Evolutionary conservation across 805 yeast genomes (phyloP).

Genomic region (Sugiyamaella qingdaonensis): DNA sequence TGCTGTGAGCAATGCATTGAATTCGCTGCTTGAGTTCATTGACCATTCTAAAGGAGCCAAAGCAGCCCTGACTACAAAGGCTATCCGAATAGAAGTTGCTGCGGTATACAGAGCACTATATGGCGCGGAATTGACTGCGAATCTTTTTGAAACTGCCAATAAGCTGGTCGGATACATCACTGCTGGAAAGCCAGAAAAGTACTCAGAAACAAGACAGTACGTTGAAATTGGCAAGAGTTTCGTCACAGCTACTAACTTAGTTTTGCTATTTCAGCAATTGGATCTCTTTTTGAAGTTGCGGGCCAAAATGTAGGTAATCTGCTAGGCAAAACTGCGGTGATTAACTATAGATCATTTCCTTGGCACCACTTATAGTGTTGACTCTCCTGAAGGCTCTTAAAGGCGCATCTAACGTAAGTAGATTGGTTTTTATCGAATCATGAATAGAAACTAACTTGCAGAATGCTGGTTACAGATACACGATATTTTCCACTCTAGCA

Average conservation of each 20-base stretch:
- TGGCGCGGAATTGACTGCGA: slow-evolving; percentile 7
- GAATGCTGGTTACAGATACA: slow-evolving; percentile 27
- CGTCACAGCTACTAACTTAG: slow-evolving; percentile 8
- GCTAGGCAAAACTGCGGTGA: neutral
- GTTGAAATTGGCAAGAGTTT: slow-evolving; percentile 7
- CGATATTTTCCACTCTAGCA: slow-evolving; percentile 24
- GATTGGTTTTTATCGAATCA: neutral
- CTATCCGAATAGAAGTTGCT: slow-evolving; percentile 17
- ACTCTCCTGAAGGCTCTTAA: slow-evolving; percentile 27
- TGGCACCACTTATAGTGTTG: slow-evolving; percentile 31
- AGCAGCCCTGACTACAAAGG: slow-evolving; percentile 12
- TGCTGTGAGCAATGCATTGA: slow-evolving; percentile 13
- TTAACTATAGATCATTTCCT: slow-evolving; percentile 25
- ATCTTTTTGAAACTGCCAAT: slow-evolving; percentile 28
- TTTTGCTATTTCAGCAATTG: slow-evolving; percentile 24
- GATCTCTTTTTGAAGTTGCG: slow-evolving; percentile 25
- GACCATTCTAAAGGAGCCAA: slow-evolving; percentile 14
- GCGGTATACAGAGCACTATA: slow-evolving; percentile 14
- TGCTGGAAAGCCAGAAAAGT: slow-evolving; percentile 27
- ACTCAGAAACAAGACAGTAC: slow-evolving; percentile 28
- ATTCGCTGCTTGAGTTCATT: slow-evolving; percentile 12
- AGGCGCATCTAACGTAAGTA: slow-evolving; percentile 22
- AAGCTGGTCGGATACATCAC: slow-evolving; percentile 20
- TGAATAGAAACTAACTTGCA: neutral
- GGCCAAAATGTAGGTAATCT: slow-evolving; percentile 27